Evolutionary conservation across 2,329 filamentous ascomycete genomes (phyloP).

Genomic region (Aspergillus uvarum): DNA sequence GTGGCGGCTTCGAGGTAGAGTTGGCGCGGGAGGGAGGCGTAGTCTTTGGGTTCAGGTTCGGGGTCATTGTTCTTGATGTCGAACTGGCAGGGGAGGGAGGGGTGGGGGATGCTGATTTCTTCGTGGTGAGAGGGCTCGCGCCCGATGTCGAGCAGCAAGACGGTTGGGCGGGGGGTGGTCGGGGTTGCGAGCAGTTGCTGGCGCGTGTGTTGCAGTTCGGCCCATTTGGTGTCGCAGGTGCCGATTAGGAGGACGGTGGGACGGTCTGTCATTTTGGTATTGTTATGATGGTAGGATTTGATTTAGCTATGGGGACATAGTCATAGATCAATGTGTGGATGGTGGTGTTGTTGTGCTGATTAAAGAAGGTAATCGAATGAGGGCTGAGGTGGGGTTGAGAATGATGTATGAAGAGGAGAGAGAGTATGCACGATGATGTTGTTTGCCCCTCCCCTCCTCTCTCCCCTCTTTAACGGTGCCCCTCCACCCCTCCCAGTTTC

Average conservation of each 20-base stretch:
- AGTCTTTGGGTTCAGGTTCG: slow-evolving; percentile 13
- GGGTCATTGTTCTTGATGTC: slow-evolving; percentile 29
- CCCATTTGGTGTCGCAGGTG: slow-evolving; percentile 65
- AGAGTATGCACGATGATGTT: background rate
- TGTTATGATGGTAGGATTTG: background rate
- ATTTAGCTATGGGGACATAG: too few relatives aligned
- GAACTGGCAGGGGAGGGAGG: slow-evolving; percentile 27
- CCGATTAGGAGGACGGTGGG: slow-evolving; percentile 56
- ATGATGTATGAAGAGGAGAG: background rate
- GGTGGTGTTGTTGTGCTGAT: background rate
- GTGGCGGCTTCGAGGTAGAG: slow-evolving; percentile 61
- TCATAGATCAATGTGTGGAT: too few relatives aligned
- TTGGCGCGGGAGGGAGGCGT: slow-evolving; percentile 45
- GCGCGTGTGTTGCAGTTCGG: slow-evolving; percentile 58
- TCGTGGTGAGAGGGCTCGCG: slow-evolving; percentile 38
- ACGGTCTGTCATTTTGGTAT: slow-evolving; percentile 5
- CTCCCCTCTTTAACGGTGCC: background rate
- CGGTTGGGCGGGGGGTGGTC: slow-evolving; percentile 21
- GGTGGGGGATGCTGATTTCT: slow-evolving; percentile 50
- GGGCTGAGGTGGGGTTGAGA: background rate
- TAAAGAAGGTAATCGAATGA: background rate
- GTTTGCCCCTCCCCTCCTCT: background rate
- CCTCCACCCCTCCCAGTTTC: background rate
- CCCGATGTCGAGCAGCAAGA: slow-evolving; percentile 27
- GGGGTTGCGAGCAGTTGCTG: slow-evolving; percentile 45